Conservation (phyloP, 2,329 filamentous ascomycete species). For the Fusarium chuoi region DNA sequence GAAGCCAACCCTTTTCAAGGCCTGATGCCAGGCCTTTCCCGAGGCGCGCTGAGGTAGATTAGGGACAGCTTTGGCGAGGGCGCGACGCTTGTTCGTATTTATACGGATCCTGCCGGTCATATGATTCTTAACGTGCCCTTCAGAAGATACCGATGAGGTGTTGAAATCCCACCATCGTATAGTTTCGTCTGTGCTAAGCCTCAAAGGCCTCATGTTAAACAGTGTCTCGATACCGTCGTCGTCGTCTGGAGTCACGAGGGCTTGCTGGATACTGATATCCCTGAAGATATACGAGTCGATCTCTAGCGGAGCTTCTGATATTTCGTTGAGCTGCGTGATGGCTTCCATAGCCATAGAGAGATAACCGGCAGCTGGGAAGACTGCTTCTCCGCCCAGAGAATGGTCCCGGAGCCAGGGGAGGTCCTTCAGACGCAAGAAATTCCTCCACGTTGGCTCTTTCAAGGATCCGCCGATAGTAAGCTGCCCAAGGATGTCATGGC, state of each 20-base stretch:
- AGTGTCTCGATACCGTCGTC: neutral
- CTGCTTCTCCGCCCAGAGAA: neutral
- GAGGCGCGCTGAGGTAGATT: neutral
- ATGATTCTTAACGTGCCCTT: neutral
- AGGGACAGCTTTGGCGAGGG: neutral
- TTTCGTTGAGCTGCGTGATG: neutral
- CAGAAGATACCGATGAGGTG: neutral
- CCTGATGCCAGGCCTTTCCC: neutral
- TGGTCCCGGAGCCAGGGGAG: neutral
- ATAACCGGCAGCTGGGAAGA: neutral
- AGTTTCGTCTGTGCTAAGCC: neutral
- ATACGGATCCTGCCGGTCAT: neutral
- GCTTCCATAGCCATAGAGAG: neutral
- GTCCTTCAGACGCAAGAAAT: neutral
- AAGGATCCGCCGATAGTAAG: neutral
- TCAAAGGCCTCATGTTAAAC: neutral
- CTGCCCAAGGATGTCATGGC: neutral
- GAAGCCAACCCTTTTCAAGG: neutral
- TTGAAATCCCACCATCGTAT: neutral
- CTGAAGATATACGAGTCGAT: neutral
- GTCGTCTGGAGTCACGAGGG: neutral
- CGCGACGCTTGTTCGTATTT: neutral
- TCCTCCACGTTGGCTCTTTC: neutral
- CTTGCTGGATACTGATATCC: neutral
- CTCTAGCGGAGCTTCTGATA: neutral